phyloP scores from a whole-genome alignment of 805 yeast species.

The Candida sonorensis region DNA sequence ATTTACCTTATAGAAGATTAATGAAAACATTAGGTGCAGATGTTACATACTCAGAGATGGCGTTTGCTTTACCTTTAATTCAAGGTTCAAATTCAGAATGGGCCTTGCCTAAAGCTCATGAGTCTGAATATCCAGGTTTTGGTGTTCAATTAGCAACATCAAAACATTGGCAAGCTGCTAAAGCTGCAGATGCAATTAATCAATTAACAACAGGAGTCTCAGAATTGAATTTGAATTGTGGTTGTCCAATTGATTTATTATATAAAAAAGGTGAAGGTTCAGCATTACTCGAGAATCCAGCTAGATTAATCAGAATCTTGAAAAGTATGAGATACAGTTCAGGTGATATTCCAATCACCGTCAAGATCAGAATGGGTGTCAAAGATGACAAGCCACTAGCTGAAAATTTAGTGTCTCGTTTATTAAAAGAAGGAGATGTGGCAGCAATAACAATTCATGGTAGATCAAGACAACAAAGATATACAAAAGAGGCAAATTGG shows the following conservation, averaged over 20 bases:
- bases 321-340: constrained; percentile 85
- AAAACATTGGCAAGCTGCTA: constrained; percentile 89
- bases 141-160: constrained; percentile 92
- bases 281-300: constrained; percentile 85
- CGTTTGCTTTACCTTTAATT: constrained; percentile 73
- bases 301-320: constrained; percentile 68
- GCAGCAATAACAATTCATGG: constrained; percentile 95
- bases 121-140: constrained; percentile 74
- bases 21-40: constrained; percentile 91
- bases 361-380: constrained; percentile 89
- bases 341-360: constrained; percentile 88
- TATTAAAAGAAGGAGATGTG: constrained; percentile 72
- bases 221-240: constrained; percentile 89
- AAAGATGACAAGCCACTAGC: constrained; percentile 85
- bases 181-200: constrained; percentile 77
- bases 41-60: constrained; percentile 94
- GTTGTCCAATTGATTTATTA: constrained; percentile 96
- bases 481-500: constrained; percentile 92
- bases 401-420: constrained; percentile 59
- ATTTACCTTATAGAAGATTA: constrained; percentile 87
- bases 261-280: constrained; percentile 94
- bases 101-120: constrained; percentile 93
- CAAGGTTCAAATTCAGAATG: constrained; percentile 94
- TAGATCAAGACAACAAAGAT: constrained; percentile 92
- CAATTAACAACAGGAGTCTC: constrained; percentile 53